Conservation (phyloP, 2,329 filamentous ascomycete species). For the Penicillium thymicola region DNA sequence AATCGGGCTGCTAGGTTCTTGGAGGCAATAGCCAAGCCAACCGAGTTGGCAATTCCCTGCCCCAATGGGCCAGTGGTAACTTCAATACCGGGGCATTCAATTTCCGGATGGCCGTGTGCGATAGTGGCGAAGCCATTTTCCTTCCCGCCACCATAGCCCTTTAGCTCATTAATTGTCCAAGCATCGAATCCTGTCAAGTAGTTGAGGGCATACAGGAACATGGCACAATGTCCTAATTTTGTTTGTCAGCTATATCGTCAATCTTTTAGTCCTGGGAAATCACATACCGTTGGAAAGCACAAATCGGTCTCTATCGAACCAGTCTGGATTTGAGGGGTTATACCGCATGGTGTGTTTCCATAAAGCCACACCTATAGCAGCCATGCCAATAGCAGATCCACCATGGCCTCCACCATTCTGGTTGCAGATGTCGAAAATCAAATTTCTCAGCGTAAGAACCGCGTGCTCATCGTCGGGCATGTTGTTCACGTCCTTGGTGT, state of each 20-base stretch:
- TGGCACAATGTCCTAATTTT: not conserved
- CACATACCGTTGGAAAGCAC: constrained; percentile 39
- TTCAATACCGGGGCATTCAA: constrained; percentile 54
- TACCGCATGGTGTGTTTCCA: not conserved
- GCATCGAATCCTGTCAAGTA: constrained; percentile 15
- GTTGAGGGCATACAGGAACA: constrained; percentile 19
- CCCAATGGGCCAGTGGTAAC: constrained; percentile 58
- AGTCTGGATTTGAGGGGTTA: constrained; percentile 11
- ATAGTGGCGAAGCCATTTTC: not conserved
- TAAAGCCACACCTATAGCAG: not conserved
- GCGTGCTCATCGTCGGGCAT: not conserved
- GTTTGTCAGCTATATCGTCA: too few species aligned
- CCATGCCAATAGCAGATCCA: not conserved
- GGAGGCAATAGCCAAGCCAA: constrained; percentile 54
- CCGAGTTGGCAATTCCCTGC: constrained; percentile 57
- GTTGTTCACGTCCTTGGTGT: too few species aligned
- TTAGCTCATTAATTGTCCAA: constrained; percentile 19
- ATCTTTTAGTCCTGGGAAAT: too few species aligned
- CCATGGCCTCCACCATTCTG: not conserved
- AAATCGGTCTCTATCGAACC: constrained; percentile 40
- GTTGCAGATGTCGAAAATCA: not conserved
- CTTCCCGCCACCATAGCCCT: constrained; percentile 15
- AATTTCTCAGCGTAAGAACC: not conserved
- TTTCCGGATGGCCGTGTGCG: constrained; percentile 44
- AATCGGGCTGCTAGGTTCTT: constrained; percentile 53